Base-by-base conservation (phyloP, 805 yeast species). In the Pichia deserticola region DNA sequence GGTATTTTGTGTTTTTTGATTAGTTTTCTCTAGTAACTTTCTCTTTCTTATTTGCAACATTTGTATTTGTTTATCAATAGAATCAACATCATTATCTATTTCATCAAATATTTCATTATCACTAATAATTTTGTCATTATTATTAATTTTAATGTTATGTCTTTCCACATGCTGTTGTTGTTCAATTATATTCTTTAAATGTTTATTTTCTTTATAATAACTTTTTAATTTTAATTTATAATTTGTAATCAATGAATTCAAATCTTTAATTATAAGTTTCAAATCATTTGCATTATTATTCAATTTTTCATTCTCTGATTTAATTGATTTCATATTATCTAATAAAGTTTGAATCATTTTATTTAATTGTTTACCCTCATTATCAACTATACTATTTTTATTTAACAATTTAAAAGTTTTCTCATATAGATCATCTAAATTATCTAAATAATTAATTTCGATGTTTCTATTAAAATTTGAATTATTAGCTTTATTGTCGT, bases 221-320 rank as follows among this genome's bases (percentile, higher is more conserved):
- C 52, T 36, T 39, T 51, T 52, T 48, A 55, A 44, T 39, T 59
- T 47, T 50, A 59, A 25, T 52, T 49, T 46, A 30, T 54, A 51
- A 1, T 47, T 25, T 27, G 45, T 45, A n/a, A 47, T 44, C n/a
- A 52, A 40, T 27, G 37, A 41, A 27, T 50, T 48, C 35, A 61
- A 47, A 44, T 60, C 63, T 46, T 53, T 56, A 13, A 54, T 55
- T 8, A 62, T 50, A 15, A 58, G 54, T 42, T 63, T 60, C 10
- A 65, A 55, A 15, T 63, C 64, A 36, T 59, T 55, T 34, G 51
- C 29, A 11, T 48, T 46, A 6, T 9, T 20, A 8, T 34, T 43
- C 5, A 51, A 32, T 15, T 5, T 30, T 8, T 15, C 20, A 33
- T 50, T 52, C 39, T 54, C 44, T 12, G 9, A 27, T 30, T 46